phyloP scores from a whole-genome alignment of 805 yeast species.

The Pachysolen tannophilus region DNA sequence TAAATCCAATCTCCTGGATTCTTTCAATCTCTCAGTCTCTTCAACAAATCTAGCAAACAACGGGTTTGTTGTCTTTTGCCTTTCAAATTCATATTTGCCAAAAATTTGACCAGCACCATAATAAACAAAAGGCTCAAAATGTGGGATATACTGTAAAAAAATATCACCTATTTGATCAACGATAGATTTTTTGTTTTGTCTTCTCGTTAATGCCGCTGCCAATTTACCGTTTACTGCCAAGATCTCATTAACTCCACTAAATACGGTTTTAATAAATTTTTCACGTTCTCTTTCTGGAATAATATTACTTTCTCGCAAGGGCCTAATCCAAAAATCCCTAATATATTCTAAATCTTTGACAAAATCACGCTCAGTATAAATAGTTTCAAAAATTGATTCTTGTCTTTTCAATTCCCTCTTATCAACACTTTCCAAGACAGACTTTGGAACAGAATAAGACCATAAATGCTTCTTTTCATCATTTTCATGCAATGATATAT shows the following conservation, averaged over 20 bases:
- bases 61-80: slow-evolving; percentile 86
- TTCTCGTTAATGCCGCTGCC: slow-evolving; percentile 80
- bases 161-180: slow-evolving; percentile 85
- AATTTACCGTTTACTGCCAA: slow-evolving; percentile 75
- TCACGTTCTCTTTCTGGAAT: slow-evolving; percentile 88
- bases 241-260: slow-evolving; percentile 82
- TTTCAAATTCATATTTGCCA: slow-evolving; percentile 91
- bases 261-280: slow-evolving; percentile 84
- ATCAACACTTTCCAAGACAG: slow-evolving; percentile 67
- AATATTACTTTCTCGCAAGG: slow-evolving; percentile 76
- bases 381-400: slow-evolving; percentile 89
- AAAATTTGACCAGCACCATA: slow-evolving; percentile 94
- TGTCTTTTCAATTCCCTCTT: slow-evolving; percentile 87
- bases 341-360: slow-evolving; percentile 91
- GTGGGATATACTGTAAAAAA: slow-evolving; percentile 73
- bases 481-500: slow-evolving; percentile 62
- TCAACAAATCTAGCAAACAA: slow-evolving; percentile 90
- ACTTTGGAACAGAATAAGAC: slow-evolving; percentile 86
- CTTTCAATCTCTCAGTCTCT: slow-evolving; percentile 79
- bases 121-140: slow-evolving; percentile 85
- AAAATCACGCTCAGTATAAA: slow-evolving; percentile 90
- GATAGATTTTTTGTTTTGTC: slow-evolving; percentile 81
- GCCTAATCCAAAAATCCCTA: slow-evolving; percentile 90
- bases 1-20: slow-evolving; percentile 81
- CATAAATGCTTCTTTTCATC: slow-evolving; percentile 81